These are phyloP conservation scores for Eucalyptus sideroxylon DNA, from an alignment of 345 rosid genomes.

Conservation along the genomic window DNA sequence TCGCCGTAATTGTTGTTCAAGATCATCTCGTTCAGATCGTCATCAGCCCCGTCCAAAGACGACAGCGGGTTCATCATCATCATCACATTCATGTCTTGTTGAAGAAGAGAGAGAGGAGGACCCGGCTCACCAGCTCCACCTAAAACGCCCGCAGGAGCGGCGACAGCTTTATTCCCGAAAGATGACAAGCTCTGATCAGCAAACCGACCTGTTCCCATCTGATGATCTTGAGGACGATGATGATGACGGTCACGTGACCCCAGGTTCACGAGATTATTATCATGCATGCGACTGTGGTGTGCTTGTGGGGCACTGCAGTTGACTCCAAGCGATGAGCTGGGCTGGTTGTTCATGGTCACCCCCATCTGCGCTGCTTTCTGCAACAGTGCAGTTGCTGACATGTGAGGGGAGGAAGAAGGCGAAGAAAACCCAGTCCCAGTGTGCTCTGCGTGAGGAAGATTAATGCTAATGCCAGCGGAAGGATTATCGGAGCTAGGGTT, in stretches of 20 bases:
- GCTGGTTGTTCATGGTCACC: not conserved
- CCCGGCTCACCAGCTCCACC: not conserved
- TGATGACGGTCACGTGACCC: conserved; percentile 16
- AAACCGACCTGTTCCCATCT: not conserved
- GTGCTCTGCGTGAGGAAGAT: not conserved
- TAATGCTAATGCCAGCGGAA: not conserved
- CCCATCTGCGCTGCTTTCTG: conserved; percentile 39
- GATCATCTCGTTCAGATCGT: not conserved
- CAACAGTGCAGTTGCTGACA: conserved; percentile 37
- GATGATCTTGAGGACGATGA: not conserved
- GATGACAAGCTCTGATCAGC: not conserved
- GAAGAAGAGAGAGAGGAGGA: not conserved
- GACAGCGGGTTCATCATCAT: not conserved
- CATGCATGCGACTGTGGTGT: not conserved
- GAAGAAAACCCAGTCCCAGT: not conserved
- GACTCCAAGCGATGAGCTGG: conserved; percentile 12
- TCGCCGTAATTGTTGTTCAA: not conserved
- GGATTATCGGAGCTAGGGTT: conserved; percentile 10
- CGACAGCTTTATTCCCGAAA: conserved; percentile 27
- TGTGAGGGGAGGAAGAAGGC: conserved; percentile 1
- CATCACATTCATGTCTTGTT: not conserved
- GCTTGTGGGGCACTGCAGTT: not conserved
- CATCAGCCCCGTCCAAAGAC: not conserved
- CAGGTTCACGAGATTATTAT: not conserved
- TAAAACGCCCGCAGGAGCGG: not conserved